Evolutionary conservation across 2,329 filamentous ascomycete genomes (phyloP), one percentile per base, ranked within the genome.

Genomic region (Aspergillus sp.): DNA sequence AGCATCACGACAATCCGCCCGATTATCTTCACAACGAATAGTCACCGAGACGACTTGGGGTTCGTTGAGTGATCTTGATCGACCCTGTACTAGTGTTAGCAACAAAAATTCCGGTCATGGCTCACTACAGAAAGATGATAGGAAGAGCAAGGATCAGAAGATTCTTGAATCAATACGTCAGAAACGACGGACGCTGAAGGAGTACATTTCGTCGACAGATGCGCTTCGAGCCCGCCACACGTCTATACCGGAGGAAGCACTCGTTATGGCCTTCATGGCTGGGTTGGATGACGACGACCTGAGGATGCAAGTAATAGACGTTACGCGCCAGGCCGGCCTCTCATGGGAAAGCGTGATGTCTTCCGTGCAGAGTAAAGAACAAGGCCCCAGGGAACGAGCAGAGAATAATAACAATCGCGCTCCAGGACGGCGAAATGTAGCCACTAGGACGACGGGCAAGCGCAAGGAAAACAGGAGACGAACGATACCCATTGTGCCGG

Each of bases 201-300:
- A 64, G 1, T 76, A 76, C 51, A 60, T 72, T 31, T 57, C 63
- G 9, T 64, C 55, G 11, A 68, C 66, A 5, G 57, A 65, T 19
- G 37, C 52, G 4, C 47, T 70, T 7, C 62, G 67, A 6, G 39
- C 2, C 31, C 58, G 3, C 53, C 66, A n/a, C 64, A 59, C 3
- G 58, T 57, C 3, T 52, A 60, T 14, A 49, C 59, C 6, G 60
- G 61, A 17, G 68, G 71, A 37, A 45, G 55, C 7, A 12, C 58
- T 73, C 33, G 65, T 74, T 6, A 60, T 66, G 45, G 59, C 61
- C 2, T 76, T 77, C 56, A 63, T 76, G 55, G 57, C 59, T 6
- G 74, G 73, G 8, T 55, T 75, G 19, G 58, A 60, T 7, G 64
- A 69, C 54, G n/a, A 39, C 4, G 35, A 37, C 15, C 46, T 64